Percentiles rank a stretch among this genome's conserved stretches.
Conservation (phyloP, 768 basidiomycete genomes). For the Thelephora ganbajun region DNA sequence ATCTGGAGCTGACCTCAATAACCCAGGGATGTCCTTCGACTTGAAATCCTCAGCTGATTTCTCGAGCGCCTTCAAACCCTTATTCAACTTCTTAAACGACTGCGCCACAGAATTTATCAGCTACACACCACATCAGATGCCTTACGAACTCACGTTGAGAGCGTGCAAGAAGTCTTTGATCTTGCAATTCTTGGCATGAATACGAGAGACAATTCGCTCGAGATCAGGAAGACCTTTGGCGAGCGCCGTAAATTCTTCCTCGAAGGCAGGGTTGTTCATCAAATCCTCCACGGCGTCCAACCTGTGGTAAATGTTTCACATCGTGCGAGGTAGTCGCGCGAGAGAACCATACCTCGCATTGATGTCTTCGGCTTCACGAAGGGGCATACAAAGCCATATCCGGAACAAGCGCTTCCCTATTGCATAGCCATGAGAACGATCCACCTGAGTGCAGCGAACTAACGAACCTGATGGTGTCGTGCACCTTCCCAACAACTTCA, state of each 20-base stretch:
- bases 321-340: not conserved
- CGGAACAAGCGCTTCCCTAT: conserved; percentile 89
- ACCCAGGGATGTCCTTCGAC: conserved; percentile 58
- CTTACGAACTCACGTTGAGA: conserved; percentile 38
- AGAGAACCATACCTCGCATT: conserved; percentile 55
- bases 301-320: conserved; percentile 23
- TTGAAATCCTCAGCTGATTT: conserved; percentile 60
- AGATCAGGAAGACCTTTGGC: conserved; percentile 82
- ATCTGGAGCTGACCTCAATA: conserved; percentile 76
- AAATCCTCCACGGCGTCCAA: conserved; percentile 93
- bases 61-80: conserved; percentile 47
- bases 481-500: conserved; percentile 72
- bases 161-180: conserved; percentile 82
- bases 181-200: conserved; percentile 85
- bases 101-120: conserved; percentile 16
- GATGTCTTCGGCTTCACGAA: conserved; percentile 71
- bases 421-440: conserved; percentile 4
- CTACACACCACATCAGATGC: not conserved
- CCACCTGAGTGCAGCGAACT: conserved; percentile 2
- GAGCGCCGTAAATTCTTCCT: conserved; percentile 56
- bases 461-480: conserved; percentile 78
- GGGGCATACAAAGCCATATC: conserved; percentile 90
- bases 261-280: conserved; percentile 65
- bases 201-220: conserved; percentile 86
- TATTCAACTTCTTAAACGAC: conserved; percentile 65